A percentile compares a stretch with the other conserved stretches of the same genome.
These are phyloP conservation scores for Coemansia sp. DNA, from an alignment of 192 early-diverging fungal genomes.

Conservation along the genomic window DNA sequence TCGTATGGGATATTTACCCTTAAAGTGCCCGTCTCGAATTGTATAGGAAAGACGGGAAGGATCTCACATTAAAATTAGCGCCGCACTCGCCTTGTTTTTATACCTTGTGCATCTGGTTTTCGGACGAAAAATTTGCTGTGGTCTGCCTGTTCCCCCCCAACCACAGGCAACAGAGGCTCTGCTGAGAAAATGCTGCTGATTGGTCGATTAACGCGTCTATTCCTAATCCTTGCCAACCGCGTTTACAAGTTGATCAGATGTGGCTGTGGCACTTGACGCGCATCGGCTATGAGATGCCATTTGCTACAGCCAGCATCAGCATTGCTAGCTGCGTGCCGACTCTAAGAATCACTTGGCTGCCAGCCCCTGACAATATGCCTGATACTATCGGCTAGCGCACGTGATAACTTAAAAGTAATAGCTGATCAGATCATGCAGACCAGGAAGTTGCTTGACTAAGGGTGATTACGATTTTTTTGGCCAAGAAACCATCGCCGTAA, in stretches of 20 bases:
- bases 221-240: neutral
- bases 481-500: neutral
- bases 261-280: neutral
- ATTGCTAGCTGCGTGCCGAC: neutral
- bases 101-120: constrained; percentile 6
- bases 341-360: neutral
- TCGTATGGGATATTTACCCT: constrained; percentile 20
- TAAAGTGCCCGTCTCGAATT: constrained; percentile 41
- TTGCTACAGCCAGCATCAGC: neutral
- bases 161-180: neutral
- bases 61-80: constrained; percentile 6
- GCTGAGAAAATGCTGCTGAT: neutral
- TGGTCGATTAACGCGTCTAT: neutral
- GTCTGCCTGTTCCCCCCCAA: neutral
- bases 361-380: no score
- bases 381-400: no score
- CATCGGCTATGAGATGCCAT: neutral
- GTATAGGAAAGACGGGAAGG: constrained; percentile 50
- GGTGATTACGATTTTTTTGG: neutral
- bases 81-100: constrained; percentile 27
- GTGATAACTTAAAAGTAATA: neutral
- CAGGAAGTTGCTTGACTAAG: neutral
- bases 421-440: neutral
- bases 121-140: constrained; percentile 17
- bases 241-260: neutral